These are phyloP conservation scores for Sphagnum fallax DNA, from an alignment of 228 moss, liverwort and hornwort species.

Conservation along the genomic window DNA sequence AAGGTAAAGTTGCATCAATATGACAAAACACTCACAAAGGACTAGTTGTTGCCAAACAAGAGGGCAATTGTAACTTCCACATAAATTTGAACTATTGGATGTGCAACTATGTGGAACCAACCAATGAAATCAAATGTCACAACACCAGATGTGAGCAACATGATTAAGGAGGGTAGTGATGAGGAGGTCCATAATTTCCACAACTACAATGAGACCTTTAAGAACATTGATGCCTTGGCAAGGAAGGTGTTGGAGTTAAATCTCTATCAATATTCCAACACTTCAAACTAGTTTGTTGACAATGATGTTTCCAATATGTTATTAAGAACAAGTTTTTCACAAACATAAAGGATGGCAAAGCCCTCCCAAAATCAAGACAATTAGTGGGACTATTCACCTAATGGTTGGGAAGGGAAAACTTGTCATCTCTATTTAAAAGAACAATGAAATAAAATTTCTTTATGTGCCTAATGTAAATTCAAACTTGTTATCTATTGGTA, in stretches of 20 bases:
- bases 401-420: not conserved
- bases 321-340: not conserved
- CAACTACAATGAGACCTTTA: not conserved
- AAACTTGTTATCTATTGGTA: not conserved
- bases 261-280: not conserved
- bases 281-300: not conserved
- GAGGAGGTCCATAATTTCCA: not conserved
- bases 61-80: not conserved
- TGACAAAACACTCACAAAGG: not conserved
- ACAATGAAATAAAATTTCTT: slow-evolving; percentile 2
- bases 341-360: not conserved
- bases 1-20: not conserved
- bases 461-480: not conserved
- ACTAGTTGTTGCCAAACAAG: not conserved
- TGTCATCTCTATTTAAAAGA: not conserved
- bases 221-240: not conserved
- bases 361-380: not conserved
- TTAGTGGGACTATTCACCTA: not conserved
- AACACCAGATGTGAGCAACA: not conserved
- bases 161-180: not conserved
- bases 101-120: not conserved
- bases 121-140: not conserved
- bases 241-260: not conserved
- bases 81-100: not conserved
- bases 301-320: not conserved